Evolutionary conservation across 352 stramenopile genomes (phyloP).

Genomic region (Elongisporangium anandrum): DNA sequence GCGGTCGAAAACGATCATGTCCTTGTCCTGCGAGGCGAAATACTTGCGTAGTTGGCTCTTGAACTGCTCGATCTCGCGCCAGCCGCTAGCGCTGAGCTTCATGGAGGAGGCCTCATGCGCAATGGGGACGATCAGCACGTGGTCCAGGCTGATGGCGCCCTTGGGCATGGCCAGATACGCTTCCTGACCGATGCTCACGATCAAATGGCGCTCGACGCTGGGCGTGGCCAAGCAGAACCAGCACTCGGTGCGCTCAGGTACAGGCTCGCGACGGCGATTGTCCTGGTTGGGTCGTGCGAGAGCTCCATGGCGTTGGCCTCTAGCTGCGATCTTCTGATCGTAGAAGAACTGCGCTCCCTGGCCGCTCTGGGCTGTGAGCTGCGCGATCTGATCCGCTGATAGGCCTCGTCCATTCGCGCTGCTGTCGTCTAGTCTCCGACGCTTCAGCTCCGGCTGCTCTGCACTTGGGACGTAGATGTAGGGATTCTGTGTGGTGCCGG

Average conservation of each 20-base stretch:
- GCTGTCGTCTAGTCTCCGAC: slow-evolving; percentile 22
- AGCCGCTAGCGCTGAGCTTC: slow-evolving; percentile 31
- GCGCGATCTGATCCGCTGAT: slow-evolving; percentile 59
- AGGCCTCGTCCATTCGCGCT: slow-evolving; percentile 19
- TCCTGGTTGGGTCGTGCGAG: slow-evolving; percentile 19
- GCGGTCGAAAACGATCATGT: slow-evolving; percentile 73
- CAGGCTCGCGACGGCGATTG: slow-evolving; percentile 14
- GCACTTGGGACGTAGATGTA: slow-evolving; percentile 27
- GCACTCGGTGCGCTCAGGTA: slow-evolving; percentile 70
- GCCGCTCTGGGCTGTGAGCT: slow-evolving; percentile 46
- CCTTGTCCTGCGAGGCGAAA: slow-evolving; percentile 61
- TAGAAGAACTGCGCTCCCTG: slow-evolving; percentile 66
- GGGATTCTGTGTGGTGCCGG: slow-evolving; percentile 69
- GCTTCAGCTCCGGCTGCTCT: slow-evolving; percentile 20
- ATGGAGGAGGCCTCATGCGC: slow-evolving; percentile 61
- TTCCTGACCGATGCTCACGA: slow-evolving; percentile 77
- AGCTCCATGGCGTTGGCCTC: slow-evolving; percentile 42
- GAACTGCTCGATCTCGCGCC: slow-evolving; percentile 64
- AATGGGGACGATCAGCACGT: slow-evolving; percentile 77
- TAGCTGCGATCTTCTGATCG: slow-evolving; percentile 54
- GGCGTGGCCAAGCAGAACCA: slow-evolving; percentile 84
- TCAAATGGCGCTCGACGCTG: slow-evolving; percentile 72
- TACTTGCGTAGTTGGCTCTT: slow-evolving; percentile 52
- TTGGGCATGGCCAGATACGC: slow-evolving; percentile 81
- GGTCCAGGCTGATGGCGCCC: slow-evolving; percentile 69